Evolutionary conservation across 345 rosid genomes (phyloP), one percentile per base, ranked within the genome.

Genomic region (Sonneratia caseolaris): DNA sequence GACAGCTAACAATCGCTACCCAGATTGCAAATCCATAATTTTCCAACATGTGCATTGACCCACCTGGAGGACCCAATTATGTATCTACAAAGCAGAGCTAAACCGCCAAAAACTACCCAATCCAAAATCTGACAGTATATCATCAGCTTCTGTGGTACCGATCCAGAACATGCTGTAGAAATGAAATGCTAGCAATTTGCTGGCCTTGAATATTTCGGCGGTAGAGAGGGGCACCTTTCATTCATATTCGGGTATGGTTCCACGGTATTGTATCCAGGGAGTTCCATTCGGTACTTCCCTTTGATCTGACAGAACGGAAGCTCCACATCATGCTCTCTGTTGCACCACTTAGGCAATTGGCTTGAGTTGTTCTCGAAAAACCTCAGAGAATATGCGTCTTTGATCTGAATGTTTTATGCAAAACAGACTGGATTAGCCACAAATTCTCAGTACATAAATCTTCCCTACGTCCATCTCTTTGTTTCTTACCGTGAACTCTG

Each of bases 281-380:
- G 84, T 72, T 95, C 99, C 98, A 95, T 95, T 67, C 96, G 84
- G 72, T 92, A 96, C 80, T 87, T 87, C 68, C 99, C 98, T 55
- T 73, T 77, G 64, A 96, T 91, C 81, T 96, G 99, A 82, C 99
- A 96, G 72, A 82, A 96, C 0, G 91, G 93, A 22, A 92, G 90
- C 84, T 91, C 84, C 68, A 88, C 89, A 47, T 57, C n/a, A n/a
- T 89, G 93, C 21, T 81, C 91, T 72, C 84, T 87, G 68, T 92
- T 91, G 89, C 99, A 96, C 99, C 99, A 96, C 74, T 81, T 75
- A 21, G 96, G 98, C 38, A 96, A 84, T 68, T 84, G 89, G 82
- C 93, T 96, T 68, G 90, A 87, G 79, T 96, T 82, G 66, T 74
- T 86, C 79, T 92, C 94, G 12, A 87, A 89, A 78, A 89, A 87